Conservation (phyloP, 2,329 filamentous ascomycete species). For the Stagonosporopsis rhizophila region DNA sequence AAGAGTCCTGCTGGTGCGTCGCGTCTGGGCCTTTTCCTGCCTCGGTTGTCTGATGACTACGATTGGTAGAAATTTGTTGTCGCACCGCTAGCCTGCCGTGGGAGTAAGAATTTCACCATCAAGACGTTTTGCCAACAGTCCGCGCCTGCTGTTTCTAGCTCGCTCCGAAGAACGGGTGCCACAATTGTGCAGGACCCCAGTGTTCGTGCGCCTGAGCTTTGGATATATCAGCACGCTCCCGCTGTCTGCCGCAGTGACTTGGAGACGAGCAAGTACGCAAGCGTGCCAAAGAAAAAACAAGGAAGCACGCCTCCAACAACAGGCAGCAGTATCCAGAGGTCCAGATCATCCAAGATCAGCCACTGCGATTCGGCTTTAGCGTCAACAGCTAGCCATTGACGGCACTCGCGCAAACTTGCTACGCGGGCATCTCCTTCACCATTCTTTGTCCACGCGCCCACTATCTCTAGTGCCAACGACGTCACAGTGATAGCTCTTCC, state of each 20-base stretch:
- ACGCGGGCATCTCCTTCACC: conserved; percentile 10
- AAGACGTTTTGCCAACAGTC: conserved; percentile 20
- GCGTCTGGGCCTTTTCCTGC: background rate
- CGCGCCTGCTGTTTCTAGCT: conserved; percentile 33
- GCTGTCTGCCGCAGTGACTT: conserved; percentile 16
- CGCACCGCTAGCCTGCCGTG: conserved; percentile 22
- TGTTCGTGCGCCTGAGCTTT: conserved; percentile 16
- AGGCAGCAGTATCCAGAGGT: conserved; percentile 8
- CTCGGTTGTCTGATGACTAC: background rate
- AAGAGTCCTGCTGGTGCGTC: background rate
- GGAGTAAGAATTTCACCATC: conserved; percentile 22
- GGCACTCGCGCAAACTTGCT: conserved; percentile 15
- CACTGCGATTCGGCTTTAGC: conserved; percentile 11
- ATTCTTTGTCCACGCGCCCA: conserved; percentile 11
- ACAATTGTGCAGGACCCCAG: conserved; percentile 24
- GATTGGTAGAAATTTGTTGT: conserved; percentile 15
- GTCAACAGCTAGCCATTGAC: conserved; percentile 27
- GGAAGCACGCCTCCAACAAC: background rate
- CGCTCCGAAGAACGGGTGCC: conserved; percentile 29
- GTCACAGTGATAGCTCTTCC: conserved; percentile 13
- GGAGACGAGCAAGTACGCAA: conserved; percentile 13
- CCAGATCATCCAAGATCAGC: conserved; percentile 2
- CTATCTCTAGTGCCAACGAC: conserved; percentile 15
- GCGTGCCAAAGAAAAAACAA: conserved; percentile 25
- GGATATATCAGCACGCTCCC: conserved; percentile 7